Percentiles rank a stretch among this genome's conserved stretches.
These are phyloP conservation scores for Glarea lozoyensis DNA, from an alignment of 495 filamentous ascomycete species.

Conservation along the genomic window DNA sequence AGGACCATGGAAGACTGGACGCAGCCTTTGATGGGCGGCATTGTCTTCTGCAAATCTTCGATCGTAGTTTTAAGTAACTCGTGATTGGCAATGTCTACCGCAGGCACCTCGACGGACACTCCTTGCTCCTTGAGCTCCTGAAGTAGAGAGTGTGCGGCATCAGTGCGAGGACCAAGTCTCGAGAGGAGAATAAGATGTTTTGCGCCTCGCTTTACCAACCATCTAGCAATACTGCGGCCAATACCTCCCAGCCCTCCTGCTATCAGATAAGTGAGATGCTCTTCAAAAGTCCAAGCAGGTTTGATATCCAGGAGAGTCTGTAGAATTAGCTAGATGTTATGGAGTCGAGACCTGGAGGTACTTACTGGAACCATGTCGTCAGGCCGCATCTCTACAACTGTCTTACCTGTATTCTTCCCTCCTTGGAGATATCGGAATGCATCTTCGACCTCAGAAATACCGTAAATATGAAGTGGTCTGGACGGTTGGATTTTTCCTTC, in stretches of 20 bases:
- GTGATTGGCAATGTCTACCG: neutral
- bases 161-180: conserved; percentile 32
- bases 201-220: conserved; percentile 47
- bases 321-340: neutral
- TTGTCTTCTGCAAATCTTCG: neutral
- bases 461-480: conserved; percentile 26
- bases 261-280: conserved; percentile 35
- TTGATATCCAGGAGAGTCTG: conserved; percentile 5
- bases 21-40: conserved; percentile 1
- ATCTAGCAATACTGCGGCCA: conserved; percentile 36
- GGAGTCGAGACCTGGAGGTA: neutral
- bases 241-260: conserved; percentile 48
- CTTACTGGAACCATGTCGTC: conserved; percentile 23
- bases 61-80: neutral
- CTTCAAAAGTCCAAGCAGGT: conserved; percentile 14
- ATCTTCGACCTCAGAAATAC: conserved; percentile 30
- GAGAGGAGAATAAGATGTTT: conserved; percentile 44
- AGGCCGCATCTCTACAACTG: conserved; percentile 32
- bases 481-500: conserved; percentile 10
- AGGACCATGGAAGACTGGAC: conserved; percentile 22
- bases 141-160: conserved; percentile 17
- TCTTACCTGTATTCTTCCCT: conserved; percentile 48
- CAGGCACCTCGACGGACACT: neutral
- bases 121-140: conserved; percentile 14
- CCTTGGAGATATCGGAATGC: conserved; percentile 40